Conservation (phyloP, 176 grass and related monocot genomes). For the Poa annua region DNA sequence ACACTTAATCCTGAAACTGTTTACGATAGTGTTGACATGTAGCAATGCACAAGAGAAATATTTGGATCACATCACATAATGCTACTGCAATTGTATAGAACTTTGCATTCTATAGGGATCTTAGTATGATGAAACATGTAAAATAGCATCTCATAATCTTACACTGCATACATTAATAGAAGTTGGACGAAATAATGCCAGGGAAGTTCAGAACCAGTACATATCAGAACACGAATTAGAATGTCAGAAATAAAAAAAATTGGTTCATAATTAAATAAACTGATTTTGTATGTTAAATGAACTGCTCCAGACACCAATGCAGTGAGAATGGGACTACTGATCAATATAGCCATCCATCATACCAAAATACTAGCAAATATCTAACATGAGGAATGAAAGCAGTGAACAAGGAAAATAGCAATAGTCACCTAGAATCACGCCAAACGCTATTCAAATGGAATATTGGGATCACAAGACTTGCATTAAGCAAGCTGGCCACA, state of each 20-base stretch:
- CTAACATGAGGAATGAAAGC: not conserved
- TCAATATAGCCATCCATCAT: conserved; percentile 6
- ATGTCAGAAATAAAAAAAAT: not conserved
- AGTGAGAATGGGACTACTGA: not conserved
- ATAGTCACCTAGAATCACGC: conserved; percentile 79
- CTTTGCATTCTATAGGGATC: not conserved
- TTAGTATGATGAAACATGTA: not conserved
- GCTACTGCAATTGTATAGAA: not conserved
- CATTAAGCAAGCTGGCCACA: conserved; percentile 85
- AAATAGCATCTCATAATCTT: not conserved
- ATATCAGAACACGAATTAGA: not conserved
- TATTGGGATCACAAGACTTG: conserved; percentile 91
- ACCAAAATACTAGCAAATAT: conserved; percentile 3
- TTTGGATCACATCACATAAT: not conserved
- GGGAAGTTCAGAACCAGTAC: conserved; percentile 12
- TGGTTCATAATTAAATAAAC: not conserved
- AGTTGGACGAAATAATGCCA: not conserved
- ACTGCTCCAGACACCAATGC: not conserved
- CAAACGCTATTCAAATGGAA: conserved; percentile 98
- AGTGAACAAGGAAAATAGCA: not conserved
- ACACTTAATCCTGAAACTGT: not conserved
- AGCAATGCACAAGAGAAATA: not conserved
- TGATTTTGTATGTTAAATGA: not conserved
- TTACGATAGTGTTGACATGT: not conserved
- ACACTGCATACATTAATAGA: not conserved